Conservation (phyloP, 768 basidiomycete genomes). For the Boletus pseudopeckii region DNA sequence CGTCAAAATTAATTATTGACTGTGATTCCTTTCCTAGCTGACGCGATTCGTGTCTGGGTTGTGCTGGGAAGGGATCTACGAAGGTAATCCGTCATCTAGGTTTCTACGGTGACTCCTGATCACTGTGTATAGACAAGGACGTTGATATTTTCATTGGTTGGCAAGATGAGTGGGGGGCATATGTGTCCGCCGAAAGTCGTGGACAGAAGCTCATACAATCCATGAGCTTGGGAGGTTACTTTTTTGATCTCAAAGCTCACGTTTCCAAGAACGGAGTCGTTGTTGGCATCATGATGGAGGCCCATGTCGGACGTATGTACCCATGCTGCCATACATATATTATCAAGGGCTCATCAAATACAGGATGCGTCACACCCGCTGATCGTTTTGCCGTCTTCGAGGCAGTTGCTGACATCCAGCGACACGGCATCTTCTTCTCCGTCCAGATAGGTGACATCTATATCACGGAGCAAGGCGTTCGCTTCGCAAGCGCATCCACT, state of each 20-base stretch:
- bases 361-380: slow-evolving; percentile 20
- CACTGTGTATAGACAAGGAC: slow-evolving; percentile 16
- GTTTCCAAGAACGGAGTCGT: slow-evolving; percentile 28
- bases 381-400: slow-evolving; percentile 30
- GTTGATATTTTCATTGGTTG: slow-evolving; percentile 30
- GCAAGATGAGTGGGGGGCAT: slow-evolving; percentile 23
- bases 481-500: slow-evolving; percentile 23
- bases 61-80: slow-evolving; percentile 30
- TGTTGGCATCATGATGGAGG: slow-evolving; percentile 32
- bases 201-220: slow-evolving; percentile 33
- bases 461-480: slow-evolving; percentile 29
- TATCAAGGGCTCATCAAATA: slow-evolving; percentile 4
- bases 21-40: slow-evolving; percentile 13
- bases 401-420: slow-evolving; percentile 32
- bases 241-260: slow-evolving; percentile 30
- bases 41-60: slow-evolving; percentile 22
- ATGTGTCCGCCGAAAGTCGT: slow-evolving; percentile 23
- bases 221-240: slow-evolving; percentile 25
- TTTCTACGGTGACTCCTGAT: background rate
- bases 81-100: slow-evolving; percentile 13
- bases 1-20: background rate
- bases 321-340: background rate
- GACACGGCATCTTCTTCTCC: slow-evolving; percentile 23
- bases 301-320: slow-evolving; percentile 26
- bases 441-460: slow-evolving; percentile 23